Percentiles rank a stretch among this genome's conserved stretches.
phyloP scores from a whole-genome alignment of 2,329 filamentous ascomycete genomes.

The Neonectria faginata region DNA sequence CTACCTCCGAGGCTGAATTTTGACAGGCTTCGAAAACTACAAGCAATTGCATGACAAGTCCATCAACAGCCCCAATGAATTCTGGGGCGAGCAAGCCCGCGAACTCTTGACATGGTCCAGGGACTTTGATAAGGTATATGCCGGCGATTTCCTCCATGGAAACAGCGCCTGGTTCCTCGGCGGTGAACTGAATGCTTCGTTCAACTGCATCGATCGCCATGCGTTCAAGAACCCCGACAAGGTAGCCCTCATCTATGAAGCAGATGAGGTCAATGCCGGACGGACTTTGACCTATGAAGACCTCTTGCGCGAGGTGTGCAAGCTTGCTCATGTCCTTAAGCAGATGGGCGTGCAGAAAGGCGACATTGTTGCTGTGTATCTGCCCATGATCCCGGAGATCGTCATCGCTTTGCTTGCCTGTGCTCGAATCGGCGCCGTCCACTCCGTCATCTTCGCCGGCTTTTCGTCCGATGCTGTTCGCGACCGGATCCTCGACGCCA shows the following conservation, averaged over 20 bases:
- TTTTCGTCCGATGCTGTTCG: conserved; percentile 94
- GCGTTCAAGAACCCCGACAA: conserved; percentile 89
- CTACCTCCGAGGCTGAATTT: neutral
- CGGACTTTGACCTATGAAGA: conserved; percentile 89
- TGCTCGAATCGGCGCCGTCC: conserved; percentile 87
- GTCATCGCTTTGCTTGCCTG: conserved; percentile 82
- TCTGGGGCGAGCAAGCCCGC: conserved; percentile 85
- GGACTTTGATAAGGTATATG: conserved; percentile 88
- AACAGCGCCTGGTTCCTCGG: conserved; percentile 94
- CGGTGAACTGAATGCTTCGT: conserved; percentile 89
- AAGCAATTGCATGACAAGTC: conserved; percentile 77
- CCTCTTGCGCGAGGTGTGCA: conserved; percentile 87
- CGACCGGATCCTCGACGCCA: conserved; percentile 87
- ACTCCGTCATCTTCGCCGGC: conserved; percentile 94
- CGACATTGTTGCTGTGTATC: conserved; percentile 92
- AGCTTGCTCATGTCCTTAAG: conserved; percentile 84
- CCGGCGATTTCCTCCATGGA: conserved; percentile 78
- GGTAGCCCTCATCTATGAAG: conserved; percentile 95
- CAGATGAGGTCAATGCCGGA: conserved; percentile 86
- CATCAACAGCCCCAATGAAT: conserved; percentile 83
- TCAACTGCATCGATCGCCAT: conserved; percentile 95
- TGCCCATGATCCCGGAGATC: conserved; percentile 97
- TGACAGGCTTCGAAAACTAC: conserved; percentile 69
- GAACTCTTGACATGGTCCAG: conserved; percentile 88
- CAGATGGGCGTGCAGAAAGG: conserved; percentile 94